phyloP scores from a whole-genome alignment of 805 yeast species.

The Tetrapisispora namnaoensis region DNA sequence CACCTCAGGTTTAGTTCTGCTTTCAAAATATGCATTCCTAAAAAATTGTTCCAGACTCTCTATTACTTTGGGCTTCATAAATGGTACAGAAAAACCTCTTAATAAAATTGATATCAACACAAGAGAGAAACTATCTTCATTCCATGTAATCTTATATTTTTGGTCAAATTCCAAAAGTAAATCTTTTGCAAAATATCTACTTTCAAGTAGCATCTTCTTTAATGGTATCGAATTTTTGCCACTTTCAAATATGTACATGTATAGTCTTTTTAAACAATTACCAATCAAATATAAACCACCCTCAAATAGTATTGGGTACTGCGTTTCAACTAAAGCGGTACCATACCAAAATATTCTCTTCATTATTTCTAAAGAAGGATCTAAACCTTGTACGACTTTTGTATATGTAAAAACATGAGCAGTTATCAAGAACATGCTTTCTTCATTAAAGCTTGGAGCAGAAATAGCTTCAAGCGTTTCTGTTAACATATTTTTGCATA shows the following conservation, averaged over 20 bases:
- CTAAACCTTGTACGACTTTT: constrained; percentile 32
- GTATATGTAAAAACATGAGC: constrained; percentile 34
- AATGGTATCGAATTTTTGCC: constrained; percentile 22
- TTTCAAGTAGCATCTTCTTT: constrained; percentile 25
- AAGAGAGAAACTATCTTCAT: constrained; percentile 40
- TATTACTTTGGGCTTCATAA: constrained; percentile 41
- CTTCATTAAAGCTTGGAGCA: constrained; percentile 26
- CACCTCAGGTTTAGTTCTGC: constrained; percentile 8
- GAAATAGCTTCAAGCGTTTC: constrained; percentile 30
- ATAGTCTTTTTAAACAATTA: constrained; percentile 27
- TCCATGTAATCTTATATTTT: constrained; percentile 31
- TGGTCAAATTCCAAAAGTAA: constrained; percentile 36
- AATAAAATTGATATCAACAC: constrained; percentile 39
- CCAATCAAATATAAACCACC: constrained; percentile 33
- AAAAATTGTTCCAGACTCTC: constrained; percentile 37
- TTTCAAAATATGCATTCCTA: constrained; percentile 34
- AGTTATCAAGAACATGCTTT: constrained; percentile 24
- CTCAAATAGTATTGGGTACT: constrained; percentile 30
- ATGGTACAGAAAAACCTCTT: constrained; percentile 52
- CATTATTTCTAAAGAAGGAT: constrained; percentile 24
- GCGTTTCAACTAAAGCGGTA: constrained; percentile 26
- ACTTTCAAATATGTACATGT: constrained; percentile 26
- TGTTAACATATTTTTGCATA: constrained; percentile 27
- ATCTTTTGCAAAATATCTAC: constrained; percentile 33
- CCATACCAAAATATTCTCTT: constrained; percentile 33